Evolutionary conservation across 2,329 filamentous ascomycete species (phyloP).

Genomic region (Arachnopeziza araneosa): DNA sequence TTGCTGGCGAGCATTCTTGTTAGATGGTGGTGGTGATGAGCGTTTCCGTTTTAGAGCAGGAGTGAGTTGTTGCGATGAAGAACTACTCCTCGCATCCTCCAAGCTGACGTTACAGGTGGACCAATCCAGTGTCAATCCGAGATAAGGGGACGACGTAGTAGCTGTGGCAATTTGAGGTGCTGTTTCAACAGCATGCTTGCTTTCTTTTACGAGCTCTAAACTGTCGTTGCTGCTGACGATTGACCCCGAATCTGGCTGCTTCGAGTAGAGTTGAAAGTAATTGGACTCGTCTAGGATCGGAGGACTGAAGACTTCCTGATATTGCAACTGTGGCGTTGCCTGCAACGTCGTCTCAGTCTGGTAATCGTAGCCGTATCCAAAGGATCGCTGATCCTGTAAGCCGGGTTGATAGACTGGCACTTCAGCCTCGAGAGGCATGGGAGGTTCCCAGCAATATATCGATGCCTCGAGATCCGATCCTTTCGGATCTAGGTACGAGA

Average conservation of each 20-base stretch:
- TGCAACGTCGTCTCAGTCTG: neutral
- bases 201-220: neutral
- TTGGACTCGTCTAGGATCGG: neutral
- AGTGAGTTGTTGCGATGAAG: neutral
- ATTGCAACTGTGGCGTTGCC: neutral
- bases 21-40: conserved; percentile 8
- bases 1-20: conserved; percentile 8
- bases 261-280: neutral
- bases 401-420: neutral
- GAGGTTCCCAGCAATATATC: neutral
- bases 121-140: conserved; percentile 10
- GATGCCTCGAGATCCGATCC: neutral
- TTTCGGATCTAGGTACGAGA: neutral
- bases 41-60: conserved; percentile 14
- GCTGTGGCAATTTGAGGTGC: neutral
- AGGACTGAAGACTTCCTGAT: neutral
- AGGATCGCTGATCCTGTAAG: neutral
- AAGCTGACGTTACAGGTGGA: neutral
- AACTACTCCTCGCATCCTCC: neutral
- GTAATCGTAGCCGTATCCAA: neutral
- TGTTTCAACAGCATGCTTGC: neutral
- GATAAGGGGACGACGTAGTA: neutral
- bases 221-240: neutral
- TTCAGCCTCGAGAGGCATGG: neutral
- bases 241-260: neutral